Base-by-base conservation (phyloP, 2,329 filamentous ascomycete genomes). In the Hypoxylon rubiginosum region DNA sequence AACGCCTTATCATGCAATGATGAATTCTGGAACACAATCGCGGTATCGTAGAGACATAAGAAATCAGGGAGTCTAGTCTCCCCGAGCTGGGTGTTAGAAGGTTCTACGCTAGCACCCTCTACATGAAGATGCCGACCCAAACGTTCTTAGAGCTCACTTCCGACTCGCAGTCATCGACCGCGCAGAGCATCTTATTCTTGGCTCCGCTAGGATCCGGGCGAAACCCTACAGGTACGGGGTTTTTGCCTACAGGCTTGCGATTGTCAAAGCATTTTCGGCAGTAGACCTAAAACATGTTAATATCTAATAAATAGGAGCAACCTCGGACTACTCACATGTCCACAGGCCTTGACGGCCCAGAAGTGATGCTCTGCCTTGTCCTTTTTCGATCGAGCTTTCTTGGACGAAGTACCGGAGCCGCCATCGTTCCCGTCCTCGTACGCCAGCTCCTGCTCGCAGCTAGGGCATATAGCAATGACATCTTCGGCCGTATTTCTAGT, bases 311-410 rank as follows among this genome's bases (percentile, higher is more conserved):
- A 10, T 5, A 26, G 60, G 63, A 30, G 28, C 39, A 50, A 24
- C 9, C 24, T 30, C 45, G 5, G 2, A 21, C 62, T 28, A 78
- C 84, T 75, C 86, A 98, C 96, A 82, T 99, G 96, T 69, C 96
- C 96, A 77, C 96, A 99, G 55, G 86, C 86, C 79, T 94, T 97
- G 36, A 96, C 85, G 0, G 96, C 91, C 94, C 94, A 98, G 67
- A 98, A 95, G 73, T 97, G 92, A 75, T 92, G 90, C 79, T 97
- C 94, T 21, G 84, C 85, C 6, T 82, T 79, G 19, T 84, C 81
- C 73, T 85, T 89, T 51, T 81, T 80, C 41, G 81, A 84, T 17
- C 81, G 79, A 30, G 78, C 72, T 66, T 80, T 84, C 74, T 80
- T 82, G 2, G 73, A 53, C 0, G 78, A 76, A 4, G 75, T 74